phyloP scores from a whole-genome alignment of 306 rosid species.

The Acacia crassicarpa region DNA sequence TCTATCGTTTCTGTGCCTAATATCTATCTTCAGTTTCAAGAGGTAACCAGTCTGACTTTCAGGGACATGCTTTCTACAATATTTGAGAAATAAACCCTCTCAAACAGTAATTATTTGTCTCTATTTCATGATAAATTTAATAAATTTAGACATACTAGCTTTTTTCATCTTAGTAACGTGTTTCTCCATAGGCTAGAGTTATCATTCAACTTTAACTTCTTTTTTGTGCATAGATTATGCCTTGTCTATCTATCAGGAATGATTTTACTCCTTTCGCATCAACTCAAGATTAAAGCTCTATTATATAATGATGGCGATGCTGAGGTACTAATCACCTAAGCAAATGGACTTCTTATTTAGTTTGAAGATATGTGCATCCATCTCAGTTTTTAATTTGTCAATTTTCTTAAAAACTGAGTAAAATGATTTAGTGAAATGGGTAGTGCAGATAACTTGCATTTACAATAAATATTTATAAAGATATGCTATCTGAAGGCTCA shows the following conservation, averaged over 20 bases:
- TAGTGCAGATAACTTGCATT: no score
- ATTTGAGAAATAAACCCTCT: conserved; percentile 20
- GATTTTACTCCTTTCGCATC: background rate
- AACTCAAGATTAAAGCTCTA: background rate
- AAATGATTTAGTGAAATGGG: no score
- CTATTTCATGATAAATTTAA: background rate
- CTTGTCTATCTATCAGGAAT: background rate
- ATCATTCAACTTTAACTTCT: background rate
- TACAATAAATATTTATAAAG: no score
- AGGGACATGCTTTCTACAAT: conserved; percentile 20
- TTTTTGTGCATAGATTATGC: background rate
- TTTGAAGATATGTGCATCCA: no score
- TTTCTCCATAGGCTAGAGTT: background rate
- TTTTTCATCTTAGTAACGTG: background rate
- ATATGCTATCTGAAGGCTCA: no score
- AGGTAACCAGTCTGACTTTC: conserved; percentile 51
- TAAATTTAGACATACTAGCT: background rate
- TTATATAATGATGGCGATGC: background rate
- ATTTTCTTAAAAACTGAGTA: no score
- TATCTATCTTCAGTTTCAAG: conserved; percentile 83
- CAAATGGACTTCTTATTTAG: background rate
- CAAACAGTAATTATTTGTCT: background rate
- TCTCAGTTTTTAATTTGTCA: no score
- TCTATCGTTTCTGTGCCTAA: conserved; percentile 69
- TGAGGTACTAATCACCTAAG: background rate